Percentiles rank a stretch among this genome's conserved stretches.
Evolutionary conservation across 2,329 filamentous ascomycete genomes (phyloP).

Genomic region (Xylaria sp.): DNA sequence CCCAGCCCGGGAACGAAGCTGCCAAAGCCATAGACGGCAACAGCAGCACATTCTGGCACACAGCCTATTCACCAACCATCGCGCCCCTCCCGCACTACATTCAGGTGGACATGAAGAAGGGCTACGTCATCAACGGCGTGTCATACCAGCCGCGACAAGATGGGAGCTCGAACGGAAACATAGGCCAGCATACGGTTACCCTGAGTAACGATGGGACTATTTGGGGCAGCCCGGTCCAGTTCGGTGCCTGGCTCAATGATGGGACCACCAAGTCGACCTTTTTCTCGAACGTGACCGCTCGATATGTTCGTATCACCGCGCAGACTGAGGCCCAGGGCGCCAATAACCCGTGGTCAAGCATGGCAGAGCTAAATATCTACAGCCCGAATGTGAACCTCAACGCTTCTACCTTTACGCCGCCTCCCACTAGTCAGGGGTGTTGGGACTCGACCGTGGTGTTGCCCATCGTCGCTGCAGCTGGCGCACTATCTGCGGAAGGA

Average conservation of each 20-base stretch:
- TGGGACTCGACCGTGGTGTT: conserved; percentile 53
- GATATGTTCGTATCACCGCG: conserved; percentile 49
- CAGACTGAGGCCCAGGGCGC: conserved; percentile 45
- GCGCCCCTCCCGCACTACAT: conserved; percentile 47
- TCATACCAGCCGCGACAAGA: conserved; percentile 49
- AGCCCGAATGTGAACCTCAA: conserved; percentile 40
- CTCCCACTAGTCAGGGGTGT: conserved; percentile 43
- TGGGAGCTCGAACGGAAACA: conserved; percentile 44
- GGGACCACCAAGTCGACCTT: conserved; percentile 48
- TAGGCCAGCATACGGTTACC: conserved; percentile 47
- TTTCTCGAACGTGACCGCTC: conserved; percentile 48
- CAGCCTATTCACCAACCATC: conserved; percentile 37
- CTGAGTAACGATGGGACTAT: conserved; percentile 47
- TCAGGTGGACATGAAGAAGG: conserved; percentile 48
- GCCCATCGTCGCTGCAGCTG: conserved; percentile 52
- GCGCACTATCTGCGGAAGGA: conserved; percentile 45
- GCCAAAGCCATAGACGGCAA: conserved; percentile 48
- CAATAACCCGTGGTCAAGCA: conserved; percentile 49
- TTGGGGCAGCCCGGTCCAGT: conserved; percentile 47
- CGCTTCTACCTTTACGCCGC: conserved; percentile 35
- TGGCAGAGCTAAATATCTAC: conserved; percentile 50
- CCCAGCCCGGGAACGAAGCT: conserved; percentile 46
- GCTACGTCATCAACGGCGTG: conserved; percentile 47
- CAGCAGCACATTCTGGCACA: conserved; percentile 49
- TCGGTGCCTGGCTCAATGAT: conserved; percentile 49